phyloP scores from a whole-genome alignment of 257 asterid genomes.

The Cruciata laevipes region DNA sequence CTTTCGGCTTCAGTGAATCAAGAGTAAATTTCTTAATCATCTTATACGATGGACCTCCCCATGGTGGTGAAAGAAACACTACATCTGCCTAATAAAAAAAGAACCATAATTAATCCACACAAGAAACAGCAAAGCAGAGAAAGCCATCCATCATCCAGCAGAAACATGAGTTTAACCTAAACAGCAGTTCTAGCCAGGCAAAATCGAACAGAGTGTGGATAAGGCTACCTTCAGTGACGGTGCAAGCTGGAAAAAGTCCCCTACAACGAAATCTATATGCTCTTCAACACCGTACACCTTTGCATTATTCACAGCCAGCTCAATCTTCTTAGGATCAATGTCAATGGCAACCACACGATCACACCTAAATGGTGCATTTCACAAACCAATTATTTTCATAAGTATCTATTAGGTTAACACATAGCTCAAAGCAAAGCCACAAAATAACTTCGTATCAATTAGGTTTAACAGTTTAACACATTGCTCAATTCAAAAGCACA shows the following conservation, averaged over 20 bases:
- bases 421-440: neutral
- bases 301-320: constrained; percentile 62
- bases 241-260: constrained; percentile 84
- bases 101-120: neutral
- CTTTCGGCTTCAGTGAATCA: constrained; percentile 67
- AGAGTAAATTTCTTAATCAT: constrained; percentile 45
- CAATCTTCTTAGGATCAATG: constrained; percentile 62
- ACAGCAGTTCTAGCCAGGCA: neutral
- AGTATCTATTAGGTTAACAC: neutral
- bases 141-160: neutral
- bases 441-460: neutral
- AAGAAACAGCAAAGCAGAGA: neutral
- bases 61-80: constrained; percentile 89
- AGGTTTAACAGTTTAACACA: neutral
- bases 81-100: constrained; percentile 61
- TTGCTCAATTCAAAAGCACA: neutral
- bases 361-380: constrained; percentile 38
- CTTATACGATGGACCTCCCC: constrained; percentile 93
- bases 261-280: constrained; percentile 63
- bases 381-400: neutral
- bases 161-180: neutral
- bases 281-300: constrained; percentile 81
- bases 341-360: constrained; percentile 74
- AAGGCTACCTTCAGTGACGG: constrained; percentile 58
- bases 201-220: neutral